These are phyloP conservation scores for Trichopus zeylanicus DNA, from an alignment of 116 monocot genomes.

Conservation along the genomic window DNA sequence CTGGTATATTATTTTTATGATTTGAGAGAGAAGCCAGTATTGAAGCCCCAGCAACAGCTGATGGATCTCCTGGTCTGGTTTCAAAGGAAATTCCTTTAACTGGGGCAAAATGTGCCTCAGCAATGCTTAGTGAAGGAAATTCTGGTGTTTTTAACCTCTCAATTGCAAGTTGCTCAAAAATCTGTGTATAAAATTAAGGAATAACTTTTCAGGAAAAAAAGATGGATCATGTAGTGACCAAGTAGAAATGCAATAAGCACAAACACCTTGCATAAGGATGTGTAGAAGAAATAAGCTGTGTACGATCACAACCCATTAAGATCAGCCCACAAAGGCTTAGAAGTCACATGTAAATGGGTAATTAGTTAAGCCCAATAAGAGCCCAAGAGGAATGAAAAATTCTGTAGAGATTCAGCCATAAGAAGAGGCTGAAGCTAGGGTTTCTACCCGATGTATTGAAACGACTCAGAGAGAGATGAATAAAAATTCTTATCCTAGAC, in stretches of 20 bases:
- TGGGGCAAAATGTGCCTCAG: slow-evolving; percentile 21
- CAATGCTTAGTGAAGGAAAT: slow-evolving; percentile 23
- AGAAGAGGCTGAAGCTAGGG: too few relatives aligned
- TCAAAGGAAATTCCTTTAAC: slow-evolving; percentile 40
- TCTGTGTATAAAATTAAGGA: slow-evolving; percentile 51
- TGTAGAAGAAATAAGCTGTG: too few relatives aligned
- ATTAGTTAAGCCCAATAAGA: not conserved
- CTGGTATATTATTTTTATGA: slow-evolving; percentile 38
- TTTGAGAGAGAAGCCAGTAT: slow-evolving; percentile 82
- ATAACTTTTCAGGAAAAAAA: slow-evolving; percentile 4
- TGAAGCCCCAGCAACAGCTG: slow-evolving; percentile 77
- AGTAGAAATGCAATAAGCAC: too few relatives aligned
- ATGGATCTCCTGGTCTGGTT: slow-evolving; percentile 45
- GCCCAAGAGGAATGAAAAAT: too few relatives aligned
- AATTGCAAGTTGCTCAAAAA: slow-evolving; percentile 54
- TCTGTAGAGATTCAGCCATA: too few relatives aligned
- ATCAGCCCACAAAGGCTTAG: not conserved
- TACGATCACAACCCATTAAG: too few relatives aligned
- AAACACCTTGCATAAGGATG: too few relatives aligned
- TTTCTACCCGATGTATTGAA: too few relatives aligned
- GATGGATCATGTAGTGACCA: not conserved
- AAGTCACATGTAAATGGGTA: not conserved
- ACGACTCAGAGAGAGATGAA: too few relatives aligned
- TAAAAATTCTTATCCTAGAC: too few relatives aligned
- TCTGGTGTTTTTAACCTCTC: slow-evolving; percentile 15